Conservation (phyloP, 371 early-diverging fungal genomes). For the Blakeslea trispora region DNA sequence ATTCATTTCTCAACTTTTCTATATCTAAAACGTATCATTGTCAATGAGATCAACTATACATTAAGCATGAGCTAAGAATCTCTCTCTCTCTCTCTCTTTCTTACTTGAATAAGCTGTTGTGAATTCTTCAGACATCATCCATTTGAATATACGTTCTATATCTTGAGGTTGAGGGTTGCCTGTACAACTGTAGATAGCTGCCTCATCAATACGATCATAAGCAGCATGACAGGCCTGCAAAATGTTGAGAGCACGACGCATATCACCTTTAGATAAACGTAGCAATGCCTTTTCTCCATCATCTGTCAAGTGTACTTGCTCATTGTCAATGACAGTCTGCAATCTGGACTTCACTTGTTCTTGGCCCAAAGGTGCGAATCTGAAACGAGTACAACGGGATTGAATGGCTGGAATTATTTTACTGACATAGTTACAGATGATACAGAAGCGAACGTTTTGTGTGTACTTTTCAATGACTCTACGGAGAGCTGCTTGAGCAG, state of each 20-base stretch:
- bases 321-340: conserved; percentile 69
- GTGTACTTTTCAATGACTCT: conserved; percentile 99
- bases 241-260: conserved; percentile 96
- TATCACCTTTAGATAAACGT: conserved; percentile 89
- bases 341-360: conserved; percentile 80
- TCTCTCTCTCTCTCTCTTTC: too few species aligned
- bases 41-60: neutral
- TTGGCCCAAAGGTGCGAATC: conserved; percentile 89
- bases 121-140: conserved; percentile 83
- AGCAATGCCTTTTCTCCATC: conserved; percentile 84
- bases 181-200: conserved; percentile 86
- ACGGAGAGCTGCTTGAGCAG: conserved; percentile 96
- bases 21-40: conserved; percentile 52
- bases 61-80: too few species aligned
- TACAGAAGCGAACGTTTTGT: conserved; percentile 95
- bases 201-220: conserved; percentile 73
- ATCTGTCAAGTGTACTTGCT: conserved; percentile 79
- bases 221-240: conserved; percentile 90
- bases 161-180: conserved; percentile 91
- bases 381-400: conserved; percentile 97
- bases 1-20: conserved; percentile 70
- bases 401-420: conserved; percentile 99
- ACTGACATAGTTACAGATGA: conserved; percentile 98
- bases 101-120: conserved; percentile 74
- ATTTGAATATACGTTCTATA: conserved; percentile 76